Base-by-base conservation (phyloP, 2,329 filamentous ascomycete genomes). In the Cytospora mali region DNA sequence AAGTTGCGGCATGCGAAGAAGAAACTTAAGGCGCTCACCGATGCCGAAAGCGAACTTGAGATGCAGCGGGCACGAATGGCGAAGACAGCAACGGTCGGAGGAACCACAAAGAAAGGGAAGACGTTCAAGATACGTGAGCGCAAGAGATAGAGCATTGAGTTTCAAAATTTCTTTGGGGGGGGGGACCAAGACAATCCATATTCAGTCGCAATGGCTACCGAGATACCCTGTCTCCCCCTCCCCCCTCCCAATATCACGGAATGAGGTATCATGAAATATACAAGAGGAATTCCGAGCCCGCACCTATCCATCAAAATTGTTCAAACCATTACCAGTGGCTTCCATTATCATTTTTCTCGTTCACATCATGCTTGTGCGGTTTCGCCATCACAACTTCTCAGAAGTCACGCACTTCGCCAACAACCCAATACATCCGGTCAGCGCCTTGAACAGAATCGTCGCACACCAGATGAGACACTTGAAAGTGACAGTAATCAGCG, bases 81-180 rank as follows among this genome's bases (percentile, higher is more conserved):
- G 39, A 89, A 89, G 77, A 87, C 85, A 67, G 78, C 82, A 10
- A 88, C 85, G 2, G 80, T 82, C 6, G 84, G 84, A 42, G 84
- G 84, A 16, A 70, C 79, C n/a, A 87, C 83, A 29, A 86, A 85
- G 71, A 77, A 78, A 46, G 86, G 86, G 27, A 82, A 82, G 73
- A 88, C 85, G 76, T 81, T 87, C 66, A 87, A 86, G 77, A 80
- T 88, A 61, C 81, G 84, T 66, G 80, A 84, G 72, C 80, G 86
- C 66, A 89, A 89, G 79, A 79, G 84, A 71, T 87, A 78, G 72
- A 65, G 28, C n/a, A 18, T 29, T 60, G 33, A 53, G 27, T 29
- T 42, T 28, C 25, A 18, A 50, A 65, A 35, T 29, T 52, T 33
- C 27, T 28, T 46, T 46, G 4, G 42, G 42, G 42, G 42, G n/a